Evolutionary conservation across 176 grass and related monocot genomes (phyloP), one percentile per base, ranked within the genome.

Genomic region (Alloteropsis semialata): DNA sequence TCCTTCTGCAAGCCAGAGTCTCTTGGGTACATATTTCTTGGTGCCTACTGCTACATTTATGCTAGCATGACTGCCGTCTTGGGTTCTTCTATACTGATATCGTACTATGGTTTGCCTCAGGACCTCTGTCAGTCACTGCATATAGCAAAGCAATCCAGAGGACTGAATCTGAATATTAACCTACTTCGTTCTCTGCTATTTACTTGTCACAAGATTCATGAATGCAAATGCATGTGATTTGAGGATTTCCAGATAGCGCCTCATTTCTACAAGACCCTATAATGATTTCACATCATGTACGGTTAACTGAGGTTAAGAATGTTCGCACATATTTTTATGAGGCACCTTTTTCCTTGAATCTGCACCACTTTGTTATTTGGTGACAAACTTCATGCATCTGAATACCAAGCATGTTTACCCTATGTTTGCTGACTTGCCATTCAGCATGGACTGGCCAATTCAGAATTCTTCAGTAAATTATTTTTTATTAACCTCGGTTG

Each of bases 381-480:
- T 85, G 57, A 51, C 32, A 80, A 53, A 79, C 18, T 86, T 64
- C 33, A 82, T 62, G 25, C 30, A 37, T 69, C 3, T 77, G 72
- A 70, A 77, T 68, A 55, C 34, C 43, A 83, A 77, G 54, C 76
- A 27, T 81, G 70, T 55, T 55, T 68, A 16, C 8, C 2, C 18
- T 54, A 41, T 71, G 18, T 88, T 55, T 24, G 7, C 21, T 55
- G 22, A 10, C 53, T 76, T 57, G 7, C 12, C 32, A 9, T 81
- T 41, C 9, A 46, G 55, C 67, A 67, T 49, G 39, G 24, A 68
- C 51, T 67, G 64, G 29, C 36, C 9, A 50, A 63, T 10, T 25
- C 36, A 46, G 38, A 22, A n/a, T 76, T 25, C 10, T 25, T 25
- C 60, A 69, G 27, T 14, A 44, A 56, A 72, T 34, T 61, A 48